A percentile compares a stretch with the other conserved stretches of the same genome.
phyloP scores from a whole-genome alignment of 345 rosid genomes.

The Eucalyptus albens region DNA sequence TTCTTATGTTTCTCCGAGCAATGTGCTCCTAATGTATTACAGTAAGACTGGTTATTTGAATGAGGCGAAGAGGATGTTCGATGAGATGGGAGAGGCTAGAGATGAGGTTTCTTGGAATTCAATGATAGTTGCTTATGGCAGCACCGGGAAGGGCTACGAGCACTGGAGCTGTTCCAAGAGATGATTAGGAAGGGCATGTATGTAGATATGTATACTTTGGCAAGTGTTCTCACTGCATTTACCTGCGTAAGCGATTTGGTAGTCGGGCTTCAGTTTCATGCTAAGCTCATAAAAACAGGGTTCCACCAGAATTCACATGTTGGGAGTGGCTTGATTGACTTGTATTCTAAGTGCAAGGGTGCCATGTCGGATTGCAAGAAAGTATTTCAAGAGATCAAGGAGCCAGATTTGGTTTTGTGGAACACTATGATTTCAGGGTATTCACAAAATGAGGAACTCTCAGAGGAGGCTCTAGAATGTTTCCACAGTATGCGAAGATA shows the following conservation, averaged over 20 bases:
- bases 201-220: constrained; percentile 69
- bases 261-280: constrained; percentile 77
- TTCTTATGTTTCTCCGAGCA: constrained; percentile 58
- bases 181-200: constrained; percentile 40
- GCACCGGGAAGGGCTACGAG: constrained; percentile 58
- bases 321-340: constrained; percentile 84
- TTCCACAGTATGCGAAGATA: constrained; percentile 42
- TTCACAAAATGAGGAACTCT: constrained; percentile 47
- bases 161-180: constrained; percentile 52
- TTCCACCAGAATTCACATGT: constrained; percentile 65
- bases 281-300: constrained; percentile 51
- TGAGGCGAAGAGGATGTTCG: constrained; percentile 55
- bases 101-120: constrained; percentile 94
- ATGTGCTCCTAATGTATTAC: constrained; percentile 50
- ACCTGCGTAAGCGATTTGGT: constrained; percentile 38
- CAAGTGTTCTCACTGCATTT: constrained; percentile 71
- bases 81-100: constrained; percentile 41
- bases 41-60: constrained; percentile 49
- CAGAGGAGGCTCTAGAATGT: constrained; percentile 58
- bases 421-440: constrained; percentile 87
- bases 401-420: constrained; percentile 76
- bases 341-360: constrained; percentile 71
- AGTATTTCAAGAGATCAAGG: constrained; percentile 51
- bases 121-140: constrained; percentile 87
- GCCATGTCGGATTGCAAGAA: constrained; percentile 37